Evolutionary conservation across 1,139 yeast species (phyloP).

Genomic region (Sugiyamaella paludigena): DNA sequence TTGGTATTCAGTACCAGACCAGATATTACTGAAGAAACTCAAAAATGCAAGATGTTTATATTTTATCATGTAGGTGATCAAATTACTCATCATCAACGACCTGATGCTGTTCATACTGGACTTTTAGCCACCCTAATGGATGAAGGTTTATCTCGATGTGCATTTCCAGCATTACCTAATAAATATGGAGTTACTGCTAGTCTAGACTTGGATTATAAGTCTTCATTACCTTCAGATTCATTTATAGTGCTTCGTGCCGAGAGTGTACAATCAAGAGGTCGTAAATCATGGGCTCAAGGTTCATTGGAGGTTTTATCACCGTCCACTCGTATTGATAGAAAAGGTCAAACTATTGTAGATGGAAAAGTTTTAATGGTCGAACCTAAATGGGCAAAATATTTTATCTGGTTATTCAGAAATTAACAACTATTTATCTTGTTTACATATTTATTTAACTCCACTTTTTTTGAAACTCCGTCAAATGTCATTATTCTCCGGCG

Average conservation of each 20-base stretch:
- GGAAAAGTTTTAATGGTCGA: constrained; percentile 30
- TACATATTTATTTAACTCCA: too few relatives aligned
- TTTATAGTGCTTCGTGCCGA: constrained; percentile 66
- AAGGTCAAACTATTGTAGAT: constrained; percentile 21
- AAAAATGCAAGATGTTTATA: constrained; percentile 24
- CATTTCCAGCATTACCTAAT: constrained; percentile 79
- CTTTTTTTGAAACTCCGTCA: too few relatives aligned
- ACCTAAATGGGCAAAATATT: constrained; percentile 33
- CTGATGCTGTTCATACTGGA: constrained; percentile 70
- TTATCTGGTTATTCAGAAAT: constrained; percentile 26
- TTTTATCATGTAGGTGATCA: constrained; percentile 71
- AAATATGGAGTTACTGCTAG: constrained; percentile 83
- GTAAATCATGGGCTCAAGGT: constrained; percentile 77
- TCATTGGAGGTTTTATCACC: constrained; percentile 17
- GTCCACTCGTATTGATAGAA: constrained; percentile 9
- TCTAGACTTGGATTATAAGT: constrained; percentile 61
- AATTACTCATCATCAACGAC: constrained; percentile 7
- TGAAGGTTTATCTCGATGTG: constrained; percentile 83
- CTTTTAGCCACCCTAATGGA: constrained; percentile 78
- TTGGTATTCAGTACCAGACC: constrained; percentile 26
- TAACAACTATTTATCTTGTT: not conserved
- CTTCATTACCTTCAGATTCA: constrained; percentile 63
- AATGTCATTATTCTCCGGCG: too few relatives aligned
- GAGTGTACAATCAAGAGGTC: constrained; percentile 64
- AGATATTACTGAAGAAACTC: not conserved